Conservation (phyloP, 1,284 basidiomycete species). For the Trichosporon sp. region DNA sequence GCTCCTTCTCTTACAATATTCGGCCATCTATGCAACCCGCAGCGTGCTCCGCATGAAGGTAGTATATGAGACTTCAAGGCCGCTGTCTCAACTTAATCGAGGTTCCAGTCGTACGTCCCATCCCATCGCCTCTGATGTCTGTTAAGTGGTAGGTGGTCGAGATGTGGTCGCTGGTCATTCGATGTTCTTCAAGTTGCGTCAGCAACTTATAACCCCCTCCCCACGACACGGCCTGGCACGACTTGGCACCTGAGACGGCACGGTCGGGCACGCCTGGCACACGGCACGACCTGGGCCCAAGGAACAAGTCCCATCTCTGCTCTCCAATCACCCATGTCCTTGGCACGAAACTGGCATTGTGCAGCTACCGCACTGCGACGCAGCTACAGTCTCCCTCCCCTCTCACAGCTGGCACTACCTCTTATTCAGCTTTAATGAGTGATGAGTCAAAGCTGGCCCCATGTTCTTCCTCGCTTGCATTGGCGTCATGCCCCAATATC, state of each 20-base stretch:
- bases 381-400: neutral
- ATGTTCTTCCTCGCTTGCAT: too few species aligned
- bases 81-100: neutral
- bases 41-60: neutral
- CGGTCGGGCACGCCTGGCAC: neutral
- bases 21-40: neutral
- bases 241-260: neutral
- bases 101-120: neutral
- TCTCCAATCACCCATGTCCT: neutral
- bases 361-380: neutral
- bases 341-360: neutral
- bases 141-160: neutral
- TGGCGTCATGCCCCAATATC: too few species aligned
- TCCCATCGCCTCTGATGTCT: too few species aligned
- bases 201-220: neutral
- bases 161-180: neutral
- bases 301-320: neutral
- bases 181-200: neutral
- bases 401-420: too few species aligned
- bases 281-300: neutral
- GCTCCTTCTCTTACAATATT: neutral
- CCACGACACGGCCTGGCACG: neutral
- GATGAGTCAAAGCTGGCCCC: too few species aligned
- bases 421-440: too few species aligned
- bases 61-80: neutral